Evolutionary conservation across 108 stramenopile species (phyloP).

Genomic region (Fragilaria crotonensis): DNA sequence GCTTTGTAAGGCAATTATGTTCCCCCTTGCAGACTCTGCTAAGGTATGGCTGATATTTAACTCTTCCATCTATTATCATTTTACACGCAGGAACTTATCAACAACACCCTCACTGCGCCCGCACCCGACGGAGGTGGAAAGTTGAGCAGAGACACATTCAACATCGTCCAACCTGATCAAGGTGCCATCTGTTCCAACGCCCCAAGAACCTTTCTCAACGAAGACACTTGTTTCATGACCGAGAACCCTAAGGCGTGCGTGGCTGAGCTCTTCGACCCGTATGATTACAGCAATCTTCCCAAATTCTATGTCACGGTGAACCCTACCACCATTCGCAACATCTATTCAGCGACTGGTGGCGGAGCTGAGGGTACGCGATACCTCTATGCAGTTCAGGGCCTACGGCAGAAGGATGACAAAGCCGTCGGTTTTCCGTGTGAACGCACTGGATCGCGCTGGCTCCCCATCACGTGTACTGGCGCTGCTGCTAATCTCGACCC

Average conservation of each 20-base stretch:
- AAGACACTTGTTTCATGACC: slow-evolving; percentile 13
- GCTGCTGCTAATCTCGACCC: slow-evolving; percentile 5
- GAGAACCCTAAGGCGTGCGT: slow-evolving; percentile 23
- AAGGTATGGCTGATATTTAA: not conserved
- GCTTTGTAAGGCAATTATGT: too few relatives aligned
- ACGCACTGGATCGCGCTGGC: slow-evolving; percentile 12
- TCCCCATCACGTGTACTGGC: slow-evolving; percentile 13
- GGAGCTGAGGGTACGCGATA: slow-evolving; percentile 4
- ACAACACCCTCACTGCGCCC: slow-evolving; percentile 18
- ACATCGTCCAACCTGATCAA: too few relatives aligned
- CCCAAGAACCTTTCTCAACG: slow-evolving; percentile 39
- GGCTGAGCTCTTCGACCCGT: slow-evolving; percentile 1
- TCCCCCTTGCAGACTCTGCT: not conserved
- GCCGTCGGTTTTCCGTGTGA: not conserved
- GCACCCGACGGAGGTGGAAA: slow-evolving; percentile 25
- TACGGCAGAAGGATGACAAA: not conserved
- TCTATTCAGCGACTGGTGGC: not conserved
- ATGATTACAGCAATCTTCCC: not conserved
- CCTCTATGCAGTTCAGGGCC: slow-evolving; percentile 39
- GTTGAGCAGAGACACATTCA: too few relatives aligned
- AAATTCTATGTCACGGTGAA: not conserved
- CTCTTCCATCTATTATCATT: not conserved
- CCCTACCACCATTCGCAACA: not conserved
- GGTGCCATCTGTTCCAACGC: slow-evolving; percentile 39
- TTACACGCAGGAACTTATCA: not conserved